phyloP scores from a whole-genome alignment of 2,329 filamentous ascomycete species.

The Macrophomina pseudophaseolina region DNA sequence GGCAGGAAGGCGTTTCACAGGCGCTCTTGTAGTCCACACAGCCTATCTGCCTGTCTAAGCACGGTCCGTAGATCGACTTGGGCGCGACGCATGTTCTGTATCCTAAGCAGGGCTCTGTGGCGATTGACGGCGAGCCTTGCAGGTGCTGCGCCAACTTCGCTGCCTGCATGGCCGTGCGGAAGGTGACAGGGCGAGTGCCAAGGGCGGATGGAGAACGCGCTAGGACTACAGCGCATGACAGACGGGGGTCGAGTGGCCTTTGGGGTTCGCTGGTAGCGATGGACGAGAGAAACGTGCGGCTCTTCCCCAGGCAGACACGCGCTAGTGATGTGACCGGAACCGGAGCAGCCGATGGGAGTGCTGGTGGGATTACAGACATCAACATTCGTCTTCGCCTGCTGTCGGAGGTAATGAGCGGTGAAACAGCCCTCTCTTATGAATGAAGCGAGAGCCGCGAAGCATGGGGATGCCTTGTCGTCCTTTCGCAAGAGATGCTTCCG shows the following conservation, averaged over 20 bases:
- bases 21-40: neutral
- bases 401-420: neutral
- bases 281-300: constrained; percentile 2
- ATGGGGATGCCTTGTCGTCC: neutral
- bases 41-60: neutral
- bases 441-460: neutral
- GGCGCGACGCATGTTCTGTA: neutral
- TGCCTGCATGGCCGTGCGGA: neutral
- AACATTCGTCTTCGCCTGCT: neutral
- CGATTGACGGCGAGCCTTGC: neutral
- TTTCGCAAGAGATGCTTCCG: neutral
- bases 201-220: neutral
- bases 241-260: neutral
- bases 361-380: constrained; percentile 2
- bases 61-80: neutral
- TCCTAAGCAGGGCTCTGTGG: neutral
- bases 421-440: constrained; percentile 1
- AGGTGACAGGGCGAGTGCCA: neutral
- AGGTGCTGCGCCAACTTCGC: neutral
- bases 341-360: neutral
- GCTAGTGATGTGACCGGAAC: constrained; percentile 1
- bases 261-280: neutral
- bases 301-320: constrained; percentile 17
- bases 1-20: neutral
- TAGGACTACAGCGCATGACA: neutral